Evolutionary conservation across 1,139 yeast genomes (phyloP), one percentile per base, ranked within the genome.

Genomic region (Insectozyma bohioensis): DNA sequence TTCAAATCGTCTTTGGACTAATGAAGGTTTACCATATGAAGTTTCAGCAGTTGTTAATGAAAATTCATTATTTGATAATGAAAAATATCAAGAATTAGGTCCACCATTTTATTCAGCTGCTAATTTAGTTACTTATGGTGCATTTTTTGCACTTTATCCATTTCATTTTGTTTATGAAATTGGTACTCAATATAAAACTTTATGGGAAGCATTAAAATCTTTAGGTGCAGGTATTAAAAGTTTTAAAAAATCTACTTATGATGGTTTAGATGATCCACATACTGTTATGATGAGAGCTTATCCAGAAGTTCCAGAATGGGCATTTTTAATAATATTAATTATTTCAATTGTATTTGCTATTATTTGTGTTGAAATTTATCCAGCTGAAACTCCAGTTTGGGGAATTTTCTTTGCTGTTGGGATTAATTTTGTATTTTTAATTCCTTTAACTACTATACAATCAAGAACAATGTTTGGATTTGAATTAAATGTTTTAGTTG

Each of bases 261-360:
- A 42, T 4, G 52, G 49, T 4, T 39, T 39, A 26, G 50, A 67
- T 16, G 85, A 79, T 45, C 75, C 82, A 1, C 81, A 77, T 42
- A 65, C 75, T 28, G 61, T 64, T 34, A 70, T 77, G 31, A 77
- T 77, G 79, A 43, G 62, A 19, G 55, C 57, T 12, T 77, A 76
- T 50, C 65, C 64, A 24, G 86, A 79, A 45, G 84, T 77, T 11
- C 85, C 85, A 9, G 80, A 77, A 38, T 72, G 75, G 73, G 74
- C 75, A 68, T 80, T 70, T 44, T 43, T 74, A 16, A 35, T 58
- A 6, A 66, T 78, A 11, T 54, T 79, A 35, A 40, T 72, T n/a
- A 40, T 68, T 12, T 66, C 84, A 2, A 48, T 78, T 6, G 67
- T 61, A 2, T 56, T 76, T 34, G 81, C 75, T 4, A 65, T 78